phyloP scores from a whole-genome alignment of 768 basidiomycete species.

The Tylopilus rubrobrunneus region DNA sequence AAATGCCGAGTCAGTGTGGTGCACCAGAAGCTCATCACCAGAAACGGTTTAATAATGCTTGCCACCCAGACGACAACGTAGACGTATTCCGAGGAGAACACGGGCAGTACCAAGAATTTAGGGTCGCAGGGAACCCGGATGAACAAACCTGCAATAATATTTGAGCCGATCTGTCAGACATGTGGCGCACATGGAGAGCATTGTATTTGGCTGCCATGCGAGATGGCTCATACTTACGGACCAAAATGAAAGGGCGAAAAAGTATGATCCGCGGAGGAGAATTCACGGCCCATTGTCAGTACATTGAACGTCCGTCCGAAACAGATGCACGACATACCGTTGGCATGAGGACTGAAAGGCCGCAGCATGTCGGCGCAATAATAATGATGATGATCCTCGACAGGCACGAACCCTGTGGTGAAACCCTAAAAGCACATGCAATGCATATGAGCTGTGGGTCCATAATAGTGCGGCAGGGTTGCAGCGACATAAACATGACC shows the following conservation, averaged over 20 bases:
- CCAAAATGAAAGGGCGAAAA: not conserved
- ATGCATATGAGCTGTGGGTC: not conserved
- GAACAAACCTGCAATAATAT: not conserved
- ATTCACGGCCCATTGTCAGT: not conserved
- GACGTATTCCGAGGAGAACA: conserved; percentile 4
- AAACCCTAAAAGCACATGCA: not conserved
- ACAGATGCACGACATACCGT: not conserved
- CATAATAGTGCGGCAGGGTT: not conserved
- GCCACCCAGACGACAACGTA: not conserved
- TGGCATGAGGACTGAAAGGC: not conserved
- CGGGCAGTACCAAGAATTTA: not conserved
- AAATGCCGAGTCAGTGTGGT: not conserved
- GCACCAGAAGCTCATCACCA: not conserved
- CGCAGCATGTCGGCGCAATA: not conserved
- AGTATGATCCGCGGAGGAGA: not conserved
- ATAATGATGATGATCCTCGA: not conserved
- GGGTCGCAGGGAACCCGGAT: not conserved
- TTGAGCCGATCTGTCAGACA: not conserved
- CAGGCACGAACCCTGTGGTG: not conserved
- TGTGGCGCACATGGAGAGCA: not conserved
- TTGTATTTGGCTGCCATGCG: not conserved
- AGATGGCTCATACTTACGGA: not conserved
- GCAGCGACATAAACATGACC: not conserved
- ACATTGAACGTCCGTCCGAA: not conserved
- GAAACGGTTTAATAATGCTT: not conserved